These are phyloP conservation scores for Cornus controversa DNA, from an alignment of 148 eudicot genomes.

Conservation along the genomic window DNA sequence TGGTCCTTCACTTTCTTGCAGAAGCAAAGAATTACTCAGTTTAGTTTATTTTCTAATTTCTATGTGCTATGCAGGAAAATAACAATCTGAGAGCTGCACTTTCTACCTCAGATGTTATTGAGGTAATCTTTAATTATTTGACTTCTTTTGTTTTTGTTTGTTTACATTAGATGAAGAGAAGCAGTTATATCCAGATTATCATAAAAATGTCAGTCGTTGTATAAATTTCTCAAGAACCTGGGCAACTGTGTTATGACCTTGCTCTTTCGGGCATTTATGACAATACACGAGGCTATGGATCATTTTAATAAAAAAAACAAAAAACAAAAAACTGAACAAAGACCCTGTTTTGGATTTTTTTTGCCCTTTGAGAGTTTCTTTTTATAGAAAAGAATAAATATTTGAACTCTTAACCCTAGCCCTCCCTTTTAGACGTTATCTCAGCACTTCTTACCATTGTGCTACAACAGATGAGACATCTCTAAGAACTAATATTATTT, in stretches of 20 bases:
- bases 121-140: conserved; percentile 42
- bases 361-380: neutral
- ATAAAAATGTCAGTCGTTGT: no score
- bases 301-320: no score
- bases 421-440: no score
- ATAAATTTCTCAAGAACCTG: neutral
- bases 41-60: neutral
- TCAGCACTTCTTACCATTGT: no score
- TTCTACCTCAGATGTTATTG: conserved; percentile 61
- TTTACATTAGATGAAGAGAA: neutral
- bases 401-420: no score
- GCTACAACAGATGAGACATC: no score
- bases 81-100: conserved; percentile 71
- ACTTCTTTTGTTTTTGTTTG: neutral
- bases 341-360: neutral
- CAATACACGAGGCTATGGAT: neutral
- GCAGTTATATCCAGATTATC: neutral
- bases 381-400: neutral
- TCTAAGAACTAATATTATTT: no score
- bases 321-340: neutral
- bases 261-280: neutral
- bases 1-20: neutral
- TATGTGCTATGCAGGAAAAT: conserved; percentile 57
- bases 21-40: no score
- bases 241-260: neutral